phyloP scores from a whole-genome alignment of 2,329 filamentous ascomycete genomes.

The Drechslerella coelobrocha region DNA sequence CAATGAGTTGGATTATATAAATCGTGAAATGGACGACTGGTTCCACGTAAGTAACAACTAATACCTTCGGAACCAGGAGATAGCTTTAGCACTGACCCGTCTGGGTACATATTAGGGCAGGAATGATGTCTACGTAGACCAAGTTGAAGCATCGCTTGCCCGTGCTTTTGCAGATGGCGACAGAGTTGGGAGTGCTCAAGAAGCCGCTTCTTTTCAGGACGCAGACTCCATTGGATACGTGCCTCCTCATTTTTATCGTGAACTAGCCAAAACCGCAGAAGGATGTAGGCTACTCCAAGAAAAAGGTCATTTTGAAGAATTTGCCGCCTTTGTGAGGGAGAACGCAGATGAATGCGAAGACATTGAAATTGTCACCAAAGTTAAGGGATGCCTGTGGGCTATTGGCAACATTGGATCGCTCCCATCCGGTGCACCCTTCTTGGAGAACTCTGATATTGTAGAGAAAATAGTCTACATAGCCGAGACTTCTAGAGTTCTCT shows the following conservation, averaged over 20 bases:
- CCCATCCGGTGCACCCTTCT: slow-evolving; percentile 92
- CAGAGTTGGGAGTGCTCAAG: slow-evolving; percentile 63
- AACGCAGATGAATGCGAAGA: slow-evolving; percentile 86
- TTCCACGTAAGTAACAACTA: slow-evolving; percentile 66
- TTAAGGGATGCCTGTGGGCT: slow-evolving; percentile 96
- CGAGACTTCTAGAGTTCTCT: slow-evolving; percentile 86
- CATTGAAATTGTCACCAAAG: slow-evolving; percentile 82
- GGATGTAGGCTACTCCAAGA: slow-evolving; percentile 87
- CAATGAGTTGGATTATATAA: slow-evolving; percentile 96
- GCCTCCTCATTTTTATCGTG: slow-evolving; percentile 97
- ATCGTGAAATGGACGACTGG: slow-evolving; percentile 99
- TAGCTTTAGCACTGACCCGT: not conserved
- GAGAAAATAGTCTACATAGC: slow-evolving; percentile 86
- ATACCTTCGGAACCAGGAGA: not conserved
- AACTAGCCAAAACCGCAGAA: slow-evolving; percentile 89
- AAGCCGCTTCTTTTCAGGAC: slow-evolving; percentile 64
- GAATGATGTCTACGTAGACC: slow-evolving; percentile 92
- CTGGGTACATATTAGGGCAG: slow-evolving; percentile 65
- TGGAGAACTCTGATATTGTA: slow-evolving; percentile 88
- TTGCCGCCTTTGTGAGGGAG: slow-evolving; percentile 84
- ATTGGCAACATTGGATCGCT: slow-evolving; percentile 98
- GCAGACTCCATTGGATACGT: slow-evolving; percentile 67
- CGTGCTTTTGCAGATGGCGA: slow-evolving; percentile 72
- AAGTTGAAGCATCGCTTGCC: slow-evolving; percentile 94
- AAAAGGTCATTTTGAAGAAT: slow-evolving; percentile 96